These are phyloP conservation scores for Ogataea pilisensis DNA, from an alignment of 805 yeast species.

Conservation along the genomic window DNA sequence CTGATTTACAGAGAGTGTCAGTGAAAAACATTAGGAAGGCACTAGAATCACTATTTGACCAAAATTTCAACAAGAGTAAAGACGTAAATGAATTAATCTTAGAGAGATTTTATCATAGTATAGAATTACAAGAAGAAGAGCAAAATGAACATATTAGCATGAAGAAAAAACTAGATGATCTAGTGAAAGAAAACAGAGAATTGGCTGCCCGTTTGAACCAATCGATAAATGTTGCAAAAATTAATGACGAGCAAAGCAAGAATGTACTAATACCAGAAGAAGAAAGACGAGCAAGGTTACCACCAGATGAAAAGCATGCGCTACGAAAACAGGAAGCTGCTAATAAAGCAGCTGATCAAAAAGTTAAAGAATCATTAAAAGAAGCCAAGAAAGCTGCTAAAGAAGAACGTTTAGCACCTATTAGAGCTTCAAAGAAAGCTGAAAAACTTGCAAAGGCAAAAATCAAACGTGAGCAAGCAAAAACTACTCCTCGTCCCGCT, in stretches of 20 bases:
- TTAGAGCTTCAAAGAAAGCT: not conserved
- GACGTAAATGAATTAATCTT: slow-evolving; percentile 57
- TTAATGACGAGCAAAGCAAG: slow-evolving; percentile 10
- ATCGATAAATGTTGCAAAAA: slow-evolving; percentile 15
- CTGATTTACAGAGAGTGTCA: slow-evolving; percentile 65
- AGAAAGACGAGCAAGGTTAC: not conserved
- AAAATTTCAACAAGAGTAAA: slow-evolving; percentile 51
- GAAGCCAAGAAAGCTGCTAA: not conserved
- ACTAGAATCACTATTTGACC: slow-evolving; percentile 61
- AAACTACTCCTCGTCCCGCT: slow-evolving; percentile 31
- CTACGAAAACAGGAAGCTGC: not conserved
- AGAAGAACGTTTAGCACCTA: too few relatives aligned
- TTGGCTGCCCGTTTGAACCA: slow-evolving; percentile 34
- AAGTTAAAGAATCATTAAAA: not conserved
- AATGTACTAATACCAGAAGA: slow-evolving; percentile 7
- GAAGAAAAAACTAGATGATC: slow-evolving; percentile 30
- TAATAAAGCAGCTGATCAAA: not conserved
- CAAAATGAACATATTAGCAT: slow-evolving; percentile 9
- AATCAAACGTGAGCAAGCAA: slow-evolving; percentile 6
- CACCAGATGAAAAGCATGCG: not conserved
- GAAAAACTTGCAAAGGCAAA: slow-evolving; percentile 8
- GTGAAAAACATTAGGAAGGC: slow-evolving; percentile 71
- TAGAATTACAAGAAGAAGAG: slow-evolving; percentile 35
- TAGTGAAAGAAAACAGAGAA: slow-evolving; percentile 45
- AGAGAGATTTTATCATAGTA: slow-evolving; percentile 47